Percentiles rank a stretch among this genome's conserved stretches.
These are phyloP conservation scores for Trichophyton schoenleinii DNA, from an alignment of 2,329 filamentous ascomycete species.

Conservation along the genomic window DNA sequence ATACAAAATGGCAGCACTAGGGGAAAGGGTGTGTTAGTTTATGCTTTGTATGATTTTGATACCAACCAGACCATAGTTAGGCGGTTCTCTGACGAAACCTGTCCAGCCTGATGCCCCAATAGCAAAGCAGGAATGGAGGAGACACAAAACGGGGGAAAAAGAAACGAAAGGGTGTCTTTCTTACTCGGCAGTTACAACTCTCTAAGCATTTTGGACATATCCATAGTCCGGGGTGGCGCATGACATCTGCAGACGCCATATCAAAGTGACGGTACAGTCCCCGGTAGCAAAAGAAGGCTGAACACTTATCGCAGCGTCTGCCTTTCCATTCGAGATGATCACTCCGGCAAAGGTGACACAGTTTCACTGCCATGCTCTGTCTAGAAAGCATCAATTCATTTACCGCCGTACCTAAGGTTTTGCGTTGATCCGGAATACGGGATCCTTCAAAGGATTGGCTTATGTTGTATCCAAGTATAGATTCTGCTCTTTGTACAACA, in stretches of 20 bases:
- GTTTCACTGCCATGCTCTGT: conserved; percentile 14
- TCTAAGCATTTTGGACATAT: conserved; percentile 25
- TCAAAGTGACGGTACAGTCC: conserved; percentile 28
- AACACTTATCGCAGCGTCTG: conserved; percentile 21
- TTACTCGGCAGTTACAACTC: conserved; percentile 23
- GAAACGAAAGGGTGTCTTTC: neutral
- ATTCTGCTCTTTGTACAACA: conserved; percentile 18
- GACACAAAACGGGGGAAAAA: neutral
- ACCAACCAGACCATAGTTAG: neutral
- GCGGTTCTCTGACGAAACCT: neutral
- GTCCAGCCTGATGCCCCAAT: neutral
- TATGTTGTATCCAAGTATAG: conserved; percentile 13
- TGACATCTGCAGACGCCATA: conserved; percentile 20
- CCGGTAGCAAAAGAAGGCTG: conserved; percentile 27
- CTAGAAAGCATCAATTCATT: conserved; percentile 22
- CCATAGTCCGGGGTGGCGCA: conserved; percentile 22
- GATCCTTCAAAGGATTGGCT: conserved; percentile 11
- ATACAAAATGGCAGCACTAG: conserved; percentile 24
- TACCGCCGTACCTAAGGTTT: conserved; percentile 20
- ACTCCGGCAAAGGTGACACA: conserved; percentile 27
- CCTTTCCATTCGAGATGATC: conserved; percentile 27
- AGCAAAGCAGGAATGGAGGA: neutral
- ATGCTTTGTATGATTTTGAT: conserved; percentile 1
- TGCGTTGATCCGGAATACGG: conserved; percentile 5
- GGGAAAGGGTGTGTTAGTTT: neutral